Base-by-base conservation (phyloP, 2,329 filamentous ascomycete genomes). In the Claviceps capensis region DNA sequence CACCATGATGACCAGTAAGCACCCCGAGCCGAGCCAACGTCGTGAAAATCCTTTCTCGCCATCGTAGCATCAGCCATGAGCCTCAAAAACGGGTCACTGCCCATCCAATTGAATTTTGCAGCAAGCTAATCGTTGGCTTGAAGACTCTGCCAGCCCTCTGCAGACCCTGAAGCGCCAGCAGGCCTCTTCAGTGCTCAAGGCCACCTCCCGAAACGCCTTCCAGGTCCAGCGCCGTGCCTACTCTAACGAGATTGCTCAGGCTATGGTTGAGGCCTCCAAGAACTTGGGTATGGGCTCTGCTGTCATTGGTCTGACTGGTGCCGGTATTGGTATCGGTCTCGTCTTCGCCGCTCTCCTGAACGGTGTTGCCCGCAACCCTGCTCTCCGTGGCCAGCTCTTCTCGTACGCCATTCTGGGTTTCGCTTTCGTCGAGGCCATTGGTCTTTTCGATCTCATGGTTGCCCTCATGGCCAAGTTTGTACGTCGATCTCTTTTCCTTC, bases 371-470 rank as follows among this genome's bases (percentile, higher is more conserved):
- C 87, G 88, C 78, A 95, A 95, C 86, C 88, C 88, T 69, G 86
- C 85, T 69, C 86, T 94, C 77, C 85, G 87, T 78, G 88, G 87
- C 72, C 88, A 94, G 82, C 87, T 95, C 69, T 95, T 93, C 86
- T 87, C 86, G 64, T 91, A 93, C 77, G 87, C 87, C 81, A 91
- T 93, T 86, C 78, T 93, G 70, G 87, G 88, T 78, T 93, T 93
- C 78, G 88, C 87, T 71, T 93, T 93, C 84, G 87, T 90, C 74
- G 88, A 93, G 74, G 87, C 88, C 76, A 88, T 87, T 65, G 85
- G 85, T 85, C 82, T 88, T 69, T 88, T 88, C 83, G 84, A 88
- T 69, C 83, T 88, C 69, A 89, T 89, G 85, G 81, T 89, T 88
- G 85, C 85, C 77, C 86, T 89, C 78, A 89, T 89, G 85, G 86